A percentile compares a stretch with the other conserved stretches of the same genome.
Evolutionary conservation across 768 basidiomycete species (phyloP).

Genomic region (Suillus paluster): DNA sequence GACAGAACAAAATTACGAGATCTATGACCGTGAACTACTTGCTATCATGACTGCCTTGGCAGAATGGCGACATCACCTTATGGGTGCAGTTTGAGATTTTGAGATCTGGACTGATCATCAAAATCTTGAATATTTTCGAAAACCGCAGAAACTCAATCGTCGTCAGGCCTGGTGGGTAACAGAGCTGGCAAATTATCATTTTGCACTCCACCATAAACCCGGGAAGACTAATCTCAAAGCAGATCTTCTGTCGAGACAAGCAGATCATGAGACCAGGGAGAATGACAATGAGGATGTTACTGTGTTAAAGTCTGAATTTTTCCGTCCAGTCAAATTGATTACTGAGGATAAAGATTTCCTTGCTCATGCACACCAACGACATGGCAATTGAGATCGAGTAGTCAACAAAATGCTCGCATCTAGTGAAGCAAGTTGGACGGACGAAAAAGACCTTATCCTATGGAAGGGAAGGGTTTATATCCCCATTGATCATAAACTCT

Average conservation of each 20-base stretch:
- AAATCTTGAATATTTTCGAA: conserved; percentile 49
- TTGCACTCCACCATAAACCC: conserved; percentile 35
- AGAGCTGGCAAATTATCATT: conserved; percentile 41
- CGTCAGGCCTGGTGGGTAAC: conserved; percentile 48
- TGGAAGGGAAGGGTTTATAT: conserved; percentile 26
- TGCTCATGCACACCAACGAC: too few species aligned
- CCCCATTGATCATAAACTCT: conserved; percentile 19
- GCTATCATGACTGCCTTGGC: conserved; percentile 45
- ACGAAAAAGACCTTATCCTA: background rate
- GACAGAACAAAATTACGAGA: conserved; percentile 49
- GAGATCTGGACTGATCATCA: conserved; percentile 16
- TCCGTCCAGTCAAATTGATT: background rate
- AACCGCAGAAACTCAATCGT: conserved; percentile 41
- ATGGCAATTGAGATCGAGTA: too few species aligned
- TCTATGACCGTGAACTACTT: conserved; percentile 52
- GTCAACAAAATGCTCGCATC: too few species aligned
- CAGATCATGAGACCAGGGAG: conserved; percentile 22
- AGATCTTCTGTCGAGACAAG: conserved; percentile 31
- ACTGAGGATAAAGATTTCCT: too few species aligned
- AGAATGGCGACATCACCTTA: conserved; percentile 34
- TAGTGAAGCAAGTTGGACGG: conserved; percentile 5
- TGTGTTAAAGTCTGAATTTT: conserved; percentile 20
- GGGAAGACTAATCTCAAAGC: conserved; percentile 27
- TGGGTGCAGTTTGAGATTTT: background rate
- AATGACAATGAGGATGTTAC: conserved; percentile 25